Evolutionary conservation across 345 rosid species (phyloP), one percentile per base, ranked within the genome.

Genomic region (Boechera retrofracta): DNA sequence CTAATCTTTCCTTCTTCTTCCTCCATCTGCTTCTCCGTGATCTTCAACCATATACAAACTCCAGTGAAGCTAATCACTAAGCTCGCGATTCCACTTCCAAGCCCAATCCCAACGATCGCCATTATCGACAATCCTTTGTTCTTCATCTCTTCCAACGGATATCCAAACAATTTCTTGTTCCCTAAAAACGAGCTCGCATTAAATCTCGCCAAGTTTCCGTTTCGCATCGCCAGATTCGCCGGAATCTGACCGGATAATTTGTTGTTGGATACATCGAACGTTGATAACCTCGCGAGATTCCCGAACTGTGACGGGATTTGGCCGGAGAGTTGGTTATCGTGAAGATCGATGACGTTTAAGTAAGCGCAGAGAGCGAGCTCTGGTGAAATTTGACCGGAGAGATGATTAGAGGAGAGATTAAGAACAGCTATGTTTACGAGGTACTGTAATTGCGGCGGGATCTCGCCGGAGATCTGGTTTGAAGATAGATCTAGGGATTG

Each of bases 21-120:
- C 21, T 86, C 85, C 88, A 85, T 82, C 69, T 83, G 85, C 49
- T 87, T 86, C 58, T 91, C 97, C 0, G 93, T 87, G 39, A 88
- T 58, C 86, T 86, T 89, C 79, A 91, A 87, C 97, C 97, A 89
- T 49, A 94, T 73, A 72, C 97, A 94, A 9, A 94, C 98, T 5
- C 95, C 98, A 0, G 93, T 87, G 42, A 94, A 94, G 72, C 97
- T 94, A 35, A 94, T 81, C 32, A 90, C 87, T 85, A 94, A 85
- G 78, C 97, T 92, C 1, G 87, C 93, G 32, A 94, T 77, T 45
- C 98, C 98, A 75, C 97, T 94, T 18, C 97, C 98, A 15, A 94
- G 82, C 13, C 98, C 98, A 74, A 94, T 94, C 80, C 97, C 97
- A 24, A 94, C 97, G 47, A 94, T 92, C 75, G 98, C 91, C 81